Evolutionary conservation across 345 rosid genomes (phyloP), one percentile per base, ranked within the genome.

Genomic region (Dipteronia dyeriana): DNA sequence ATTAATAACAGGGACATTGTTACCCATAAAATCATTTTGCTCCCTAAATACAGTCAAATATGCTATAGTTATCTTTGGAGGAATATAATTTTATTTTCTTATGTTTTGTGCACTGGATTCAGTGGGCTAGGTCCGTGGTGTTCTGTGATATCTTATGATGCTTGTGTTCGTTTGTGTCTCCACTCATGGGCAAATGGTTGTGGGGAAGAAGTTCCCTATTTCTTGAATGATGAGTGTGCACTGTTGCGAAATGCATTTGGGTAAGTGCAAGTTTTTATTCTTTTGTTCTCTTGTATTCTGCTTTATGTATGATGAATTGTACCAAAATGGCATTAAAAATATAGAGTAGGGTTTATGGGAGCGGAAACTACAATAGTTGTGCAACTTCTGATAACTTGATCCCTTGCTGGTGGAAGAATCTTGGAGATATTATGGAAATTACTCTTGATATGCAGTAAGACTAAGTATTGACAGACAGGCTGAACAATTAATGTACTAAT

Each of bases 121-220:
- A 96, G 99, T 82, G 97, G 92, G 64, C 85, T 90, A 81, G 98
- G 99, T 75, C 97, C 98, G 53, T 96, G 99, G 99, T 90, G 86
- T 82, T 92, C 93, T 19, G 92, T 96, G 77, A 87, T 96, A 76
- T 87, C 98, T 4, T 96, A 93, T 79, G 98, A 96, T 75, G 97
- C 94, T 2, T 96, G 99, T 78, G 85, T 91, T 63, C 92, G 98
- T 54, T 81, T 96, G 53, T 96, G 98, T 80, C 98, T 96, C 67
- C 88, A 94, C 73, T 93, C 98, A 61, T 90, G 88, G 92, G 95
- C 97, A 54, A 85, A 73, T 70, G 93, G 97, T 73, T 88, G 92
- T 77, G 87, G 74, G 1, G 80, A 79, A 25, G 95, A 90, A 80
- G 97, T 98, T 80, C 91, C 95, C 20, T 84, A 86, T 81, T 96